Evolutionary conservation across 371 early-diverging fungal species (phyloP), one percentile per base, ranked within the genome.

Genomic region (Apophysomyces trapeziformis): DNA sequence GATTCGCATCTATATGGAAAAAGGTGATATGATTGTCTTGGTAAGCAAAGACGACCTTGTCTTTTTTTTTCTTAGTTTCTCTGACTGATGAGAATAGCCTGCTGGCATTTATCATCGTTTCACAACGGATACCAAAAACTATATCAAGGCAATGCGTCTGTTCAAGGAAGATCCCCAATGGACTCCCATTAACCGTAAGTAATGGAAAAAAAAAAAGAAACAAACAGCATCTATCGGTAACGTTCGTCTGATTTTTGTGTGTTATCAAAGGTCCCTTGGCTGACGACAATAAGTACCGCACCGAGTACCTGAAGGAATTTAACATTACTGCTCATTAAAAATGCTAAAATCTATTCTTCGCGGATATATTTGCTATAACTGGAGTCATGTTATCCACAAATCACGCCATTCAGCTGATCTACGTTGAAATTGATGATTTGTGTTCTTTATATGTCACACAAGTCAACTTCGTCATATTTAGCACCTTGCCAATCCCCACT

Each of bases 91-190:
- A 11, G 2, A 38, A 32, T 16, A 92, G 90, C 98, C 96, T 21
- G 90, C 96, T 21, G 99, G 99, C 41, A 95, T 95, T 69, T 97
- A 96, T 76, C 98, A 98, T 77, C 90, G 99, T 39, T 98, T 98
- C 73, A 96, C 93, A 5, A 85, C 94, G 14, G 96, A 97, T 73
- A 79, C 80, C 38, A 87, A 80, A 65, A 90, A 97, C 81, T 95
- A 91, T 76, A 87, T 97, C 66, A 88, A 92, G 66, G 95, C 94
- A 14, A 92, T 95, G 91, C 88, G 97, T 57, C 78, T 97, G 54
- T 96, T 98, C 83, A 93, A 96, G 76, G 97, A 96, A 69, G 92
- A 95, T 45, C 96, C 96, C 47, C 88, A 91, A 67, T 96, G 96
- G 96, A 95, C 93, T 4, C 95, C 98, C 16, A 83, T 97, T 61